Base-by-base conservation (phyloP, 2,329 filamentous ascomycete species). In the Dissoconium aciculare region DNA sequence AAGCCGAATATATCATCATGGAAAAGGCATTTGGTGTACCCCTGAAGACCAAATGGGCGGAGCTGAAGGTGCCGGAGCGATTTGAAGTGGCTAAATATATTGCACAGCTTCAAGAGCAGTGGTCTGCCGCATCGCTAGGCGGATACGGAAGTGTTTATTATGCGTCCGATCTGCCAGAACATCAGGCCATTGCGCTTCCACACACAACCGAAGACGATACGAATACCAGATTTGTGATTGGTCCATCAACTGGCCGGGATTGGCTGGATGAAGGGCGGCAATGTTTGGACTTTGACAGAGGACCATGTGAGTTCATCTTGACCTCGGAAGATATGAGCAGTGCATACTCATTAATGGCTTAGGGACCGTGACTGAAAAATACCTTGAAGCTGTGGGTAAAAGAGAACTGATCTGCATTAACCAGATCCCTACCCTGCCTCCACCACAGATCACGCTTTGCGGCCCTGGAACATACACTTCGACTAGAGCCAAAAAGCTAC, bases 381-480 rank as follows among this genome's bases (percentile, higher is more conserved):
- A 55, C 38, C 45, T 45, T 30, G 32, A 4, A 15, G 54, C 53
- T 14, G 44, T 54, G 31, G 53, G 46, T 11, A 27, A 44, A 29
- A 49, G 51, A 34, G 56, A 58, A 34, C 44, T 50, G 9, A 31
- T 45, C n/a, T 50, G 44, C 29, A 33, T 55, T 11, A 40, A 36
- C 15, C 37, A 49, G 10, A 38, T 56, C 26, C n/a, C 36, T 13
- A 10, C 43, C n/a, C 34, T 56, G 9, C 55, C 55, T 2, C 47
- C 43, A 21, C 52, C 50, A 26, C 44, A 41, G 16, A 28, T 53
- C 12, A 46, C 45, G 2, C 36, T 59, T 14, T 55, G 47, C 36
- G 56, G 57, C 5, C 56, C 54, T 13, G 47, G 46, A 5, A 49
- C 48, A 10, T 61, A 60, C 34, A 33, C 43, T 24, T 50, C 53